phyloP scores from a whole-genome alignment of 768 basidiomycete species.

The Holtermanniella nyarrowii region DNA sequence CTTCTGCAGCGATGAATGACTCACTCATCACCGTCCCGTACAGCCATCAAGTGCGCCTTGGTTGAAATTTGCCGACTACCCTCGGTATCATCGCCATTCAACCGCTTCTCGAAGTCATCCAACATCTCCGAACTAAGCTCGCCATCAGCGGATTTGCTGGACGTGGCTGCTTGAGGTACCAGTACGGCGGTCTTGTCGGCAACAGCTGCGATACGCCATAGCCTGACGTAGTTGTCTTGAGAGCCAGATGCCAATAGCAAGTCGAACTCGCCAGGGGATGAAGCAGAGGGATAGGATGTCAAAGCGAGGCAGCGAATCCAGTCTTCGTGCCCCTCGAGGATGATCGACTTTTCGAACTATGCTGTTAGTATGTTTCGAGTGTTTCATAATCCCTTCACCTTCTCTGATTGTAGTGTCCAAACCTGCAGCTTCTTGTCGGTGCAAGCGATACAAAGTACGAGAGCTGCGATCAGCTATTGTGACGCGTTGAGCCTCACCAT shows the following conservation, averaged over 20 bases:
- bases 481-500: constrained; percentile 46
- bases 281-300: constrained; percentile 36
- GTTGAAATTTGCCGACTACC: constrained; percentile 78
- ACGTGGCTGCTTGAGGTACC: constrained; percentile 1
- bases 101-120: constrained; percentile 75
- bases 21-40: constrained; percentile 44
- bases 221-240: constrained; percentile 83
- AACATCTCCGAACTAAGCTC: constrained; percentile 61
- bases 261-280: constrained; percentile 42
- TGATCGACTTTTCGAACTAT: constrained; percentile 21
- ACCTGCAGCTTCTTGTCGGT: constrained; percentile 72
- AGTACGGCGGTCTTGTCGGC: constrained; percentile 23
- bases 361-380: not conserved
- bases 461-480: constrained; percentile 28
- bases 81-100: constrained; percentile 56
- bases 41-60: constrained; percentile 67
- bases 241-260: constrained; percentile 83
- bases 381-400: constrained; percentile 40
- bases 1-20: constrained; percentile 5
- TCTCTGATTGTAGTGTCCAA: constrained; percentile 57
- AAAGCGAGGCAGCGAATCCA: constrained; percentile 83
- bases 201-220: constrained; percentile 71
- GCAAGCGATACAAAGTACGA: constrained; percentile 66
- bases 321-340: constrained; percentile 73
- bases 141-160: constrained; percentile 18